Evolutionary conservation across 164 flowering plant species (phyloP), one percentile per base, ranked within the genome.

Genomic region (Vitis vinifera): DNA sequence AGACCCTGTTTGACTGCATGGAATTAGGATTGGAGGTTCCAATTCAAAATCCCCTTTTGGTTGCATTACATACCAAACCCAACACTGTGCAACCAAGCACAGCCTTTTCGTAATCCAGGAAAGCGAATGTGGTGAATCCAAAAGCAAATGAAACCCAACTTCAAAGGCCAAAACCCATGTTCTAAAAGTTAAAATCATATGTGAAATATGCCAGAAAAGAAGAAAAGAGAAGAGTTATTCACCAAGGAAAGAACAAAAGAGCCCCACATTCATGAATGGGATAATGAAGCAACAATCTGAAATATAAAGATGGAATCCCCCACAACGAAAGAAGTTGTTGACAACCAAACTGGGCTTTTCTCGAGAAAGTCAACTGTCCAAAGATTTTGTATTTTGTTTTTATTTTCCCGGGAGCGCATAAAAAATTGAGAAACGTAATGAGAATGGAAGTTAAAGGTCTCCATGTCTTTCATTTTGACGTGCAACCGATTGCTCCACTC

Each of bases 361-460:
- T 47, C 67, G 8, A 64, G 67, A 71, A 71, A 64, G 68, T 56
- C 73, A 71, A 71, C 49, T 8, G 9, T 12, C 64, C 49, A 37
- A 17, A 37, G 44, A 37, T 37, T 3, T 37, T 6, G 44, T 37
- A 23, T 37, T 37, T 37, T 37, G 4, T 37, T 37, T 37, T 37
- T 37, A 3, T 37, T 37, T 3, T 3, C 44, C 44, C 6, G 44
- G 7, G 7, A 37, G 44, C 44, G 7, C 44, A 37, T 37, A 31
- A 27, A 19, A 27, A 29, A 31, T 31, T 3, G 10, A 19, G 14
- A 37, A 37, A 37, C 44, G 44, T 37, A 37, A 37, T 2, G 44
- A 4, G 44, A 0, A 37, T 37, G 44, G 4, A 37, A 37, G 7
- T 37, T 37, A 3, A 3, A 37, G 7, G 44, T 0, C 27, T 23